A percentile compares a stretch with the other conserved stretches of the same genome.
These are phyloP conservation scores for Talaromyces sp. DNA, from an alignment of 2,329 filamentous ascomycete genomes.

Conservation along the genomic window DNA sequence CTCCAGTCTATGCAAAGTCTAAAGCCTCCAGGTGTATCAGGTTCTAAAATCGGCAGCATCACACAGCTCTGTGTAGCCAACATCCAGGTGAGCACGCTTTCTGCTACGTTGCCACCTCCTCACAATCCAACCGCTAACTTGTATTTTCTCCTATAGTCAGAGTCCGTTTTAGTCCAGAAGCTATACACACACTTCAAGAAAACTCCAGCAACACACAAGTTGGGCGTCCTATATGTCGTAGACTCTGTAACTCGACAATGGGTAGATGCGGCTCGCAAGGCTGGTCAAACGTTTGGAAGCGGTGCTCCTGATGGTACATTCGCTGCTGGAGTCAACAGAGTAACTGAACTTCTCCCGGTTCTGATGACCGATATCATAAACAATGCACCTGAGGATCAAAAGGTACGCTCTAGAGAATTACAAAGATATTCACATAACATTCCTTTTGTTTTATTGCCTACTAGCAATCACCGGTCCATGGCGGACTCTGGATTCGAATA, in stretches of 20 bases:
- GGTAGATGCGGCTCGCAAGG: conserved; percentile 88
- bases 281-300: conserved; percentile 74
- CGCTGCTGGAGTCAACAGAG: conserved; percentile 90
- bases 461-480: conserved; percentile 4
- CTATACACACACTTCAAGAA: conserved; percentile 97
- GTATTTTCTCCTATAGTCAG: conserved; percentile 61
- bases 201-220: conserved; percentile 88
- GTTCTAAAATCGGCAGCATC: conserved; percentile 82
- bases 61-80: conserved; percentile 84
- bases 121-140: conserved; percentile 16
- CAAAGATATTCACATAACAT: conserved; percentile 21
- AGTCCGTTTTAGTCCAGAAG: conserved; percentile 91
- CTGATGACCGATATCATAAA: conserved; percentile 94
- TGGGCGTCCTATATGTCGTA: conserved; percentile 99
- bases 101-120: background rate
- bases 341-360: conserved; percentile 87
- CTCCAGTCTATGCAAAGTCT: conserved; percentile 86
- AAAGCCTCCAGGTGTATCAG: conserved; percentile 91
- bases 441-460: conserved; percentile 3
- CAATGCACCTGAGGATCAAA: conserved; percentile 86
- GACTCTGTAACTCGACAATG: conserved; percentile 99
- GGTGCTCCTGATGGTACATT: conserved; percentile 85
- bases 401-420: conserved; percentile 64
- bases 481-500: conserved; percentile 8
- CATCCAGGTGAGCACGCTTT: conserved; percentile 65